Evolutionary conservation across 352 stramenopile species (phyloP), one percentile per base, ranked within the genome.

Genomic region (Pythium insidiosum): DNA sequence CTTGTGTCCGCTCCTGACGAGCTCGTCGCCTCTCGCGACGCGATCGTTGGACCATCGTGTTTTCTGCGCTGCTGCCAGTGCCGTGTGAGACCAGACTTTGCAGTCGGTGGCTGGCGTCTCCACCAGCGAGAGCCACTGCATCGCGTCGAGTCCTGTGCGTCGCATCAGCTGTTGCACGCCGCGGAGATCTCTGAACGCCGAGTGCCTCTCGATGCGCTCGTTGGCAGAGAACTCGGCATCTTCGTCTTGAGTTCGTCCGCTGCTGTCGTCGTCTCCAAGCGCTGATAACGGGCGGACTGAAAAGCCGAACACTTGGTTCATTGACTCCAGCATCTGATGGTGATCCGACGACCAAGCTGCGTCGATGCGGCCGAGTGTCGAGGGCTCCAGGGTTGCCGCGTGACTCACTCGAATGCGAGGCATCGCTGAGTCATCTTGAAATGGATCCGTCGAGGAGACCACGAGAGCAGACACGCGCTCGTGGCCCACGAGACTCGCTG

Each of bases 11-110:
- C 63, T 62, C 1, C 11, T 20, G 12, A 47, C 31, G 10, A 78
- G 49, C 23, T 64, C 43, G 21, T 66, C 39, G 0, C 51, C 67
- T 19, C 39, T 45, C 2, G 43, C 35, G 24, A 64, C 42, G 10
- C 61, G 53, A 30, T 78, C 67, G 7, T 56, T 30, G 0, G 67
- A 52, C 67, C 67, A 78, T 21, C 54, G 34, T 11, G 35, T 46
- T 46, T 71, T 74, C 38, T 78, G 67, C 13, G 53, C 50, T 4
- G 22, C 38, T 2, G 53, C 63, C 4, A 78, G 45, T 24, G 58
- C 40, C 7, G 58, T 33, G 24, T 68, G 69, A 2, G 66, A 74
- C 33, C 48, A 61, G 38, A 68, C 28, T 2, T 40, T 46, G 11
- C 4, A 38, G 10, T 5, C n/a, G 24, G 6, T 5, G 9, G 6